These are phyloP conservation scores for Acephala macrosclerotiorum DNA, from an alignment of 2,329 filamentous ascomycete genomes.

Conservation along the genomic window DNA sequence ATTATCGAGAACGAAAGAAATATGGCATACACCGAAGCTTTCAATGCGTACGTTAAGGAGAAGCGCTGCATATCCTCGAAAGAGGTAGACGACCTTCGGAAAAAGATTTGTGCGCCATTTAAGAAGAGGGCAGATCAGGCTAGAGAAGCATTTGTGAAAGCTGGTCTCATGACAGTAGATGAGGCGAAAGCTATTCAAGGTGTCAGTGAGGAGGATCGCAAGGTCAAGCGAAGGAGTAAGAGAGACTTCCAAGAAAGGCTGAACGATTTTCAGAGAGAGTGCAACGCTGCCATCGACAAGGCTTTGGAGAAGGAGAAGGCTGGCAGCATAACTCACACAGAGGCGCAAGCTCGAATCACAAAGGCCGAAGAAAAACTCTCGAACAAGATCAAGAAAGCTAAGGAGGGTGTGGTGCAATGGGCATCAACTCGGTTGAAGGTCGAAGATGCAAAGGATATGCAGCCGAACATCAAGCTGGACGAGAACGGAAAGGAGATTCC, in stretches of 20 bases:
- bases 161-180: neutral
- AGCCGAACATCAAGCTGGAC: neutral
- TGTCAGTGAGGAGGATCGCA: neutral
- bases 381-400: neutral
- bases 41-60: neutral
- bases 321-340: neutral
- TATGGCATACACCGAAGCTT: neutral
- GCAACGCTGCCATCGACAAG: neutral
- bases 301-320: neutral
- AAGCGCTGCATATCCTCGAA: neutral
- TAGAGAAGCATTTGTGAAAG: neutral
- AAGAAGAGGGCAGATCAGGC: neutral
- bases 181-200: neutral
- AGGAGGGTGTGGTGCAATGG: neutral
- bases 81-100: neutral
- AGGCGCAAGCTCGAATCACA: neutral
- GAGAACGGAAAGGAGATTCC: neutral
- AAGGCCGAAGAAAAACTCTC: neutral
- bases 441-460: neutral
- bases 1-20: neutral
- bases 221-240: neutral
- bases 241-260: neutral
- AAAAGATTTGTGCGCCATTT: neutral
- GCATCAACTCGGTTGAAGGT: neutral
- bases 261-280: neutral